A percentile compares a stretch with the other conserved stretches of the same genome.
phyloP scores from a whole-genome alignment of 2,329 filamentous ascomycete genomes.

The Ascochyta rabiei region DNA sequence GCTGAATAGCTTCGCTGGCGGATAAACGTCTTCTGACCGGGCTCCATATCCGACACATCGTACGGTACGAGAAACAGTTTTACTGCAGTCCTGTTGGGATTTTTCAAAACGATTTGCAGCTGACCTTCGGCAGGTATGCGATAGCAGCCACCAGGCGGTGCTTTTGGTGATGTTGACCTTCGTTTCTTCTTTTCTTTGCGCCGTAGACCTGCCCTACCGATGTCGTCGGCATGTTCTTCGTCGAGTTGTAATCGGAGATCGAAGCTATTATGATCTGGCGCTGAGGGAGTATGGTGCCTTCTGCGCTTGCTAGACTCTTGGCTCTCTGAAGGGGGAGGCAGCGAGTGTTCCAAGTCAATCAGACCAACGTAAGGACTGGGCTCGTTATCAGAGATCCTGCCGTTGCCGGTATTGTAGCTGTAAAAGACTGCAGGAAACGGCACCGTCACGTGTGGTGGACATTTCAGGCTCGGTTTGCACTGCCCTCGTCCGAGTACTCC shows the following conservation, averaged over 20 bases:
- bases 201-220: slow-evolving; percentile 47
- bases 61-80: slow-evolving; percentile 96
- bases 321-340: slow-evolving; percentile 60
- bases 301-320: slow-evolving; percentile 51
- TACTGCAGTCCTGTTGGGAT: slow-evolving; percentile 96
- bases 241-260: slow-evolving; percentile 28
- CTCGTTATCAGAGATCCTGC: slow-evolving; percentile 75
- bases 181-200: slow-evolving; percentile 64
- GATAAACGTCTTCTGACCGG: slow-evolving; percentile 94
- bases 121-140: slow-evolving; percentile 93
- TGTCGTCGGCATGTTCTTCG: slow-evolving; percentile 20
- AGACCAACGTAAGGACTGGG: slow-evolving; percentile 96
- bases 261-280: slow-evolving; percentile 33
- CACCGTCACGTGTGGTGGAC: slow-evolving; percentile 87
- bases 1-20: slow-evolving; percentile 92
- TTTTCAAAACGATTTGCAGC: slow-evolving; percentile 96
- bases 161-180: slow-evolving; percentile 61
- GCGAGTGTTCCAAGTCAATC: slow-evolving; percentile 84
- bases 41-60: slow-evolving; percentile 88
- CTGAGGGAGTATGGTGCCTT: slow-evolving; percentile 38
- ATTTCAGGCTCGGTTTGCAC: slow-evolving; percentile 83
- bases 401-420: slow-evolving; percentile 77
- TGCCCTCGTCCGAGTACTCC: slow-evolving; percentile 89
- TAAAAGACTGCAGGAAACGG: slow-evolving; percentile 97
- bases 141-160: slow-evolving; percentile 86